Evolutionary conservation across 2,329 filamentous ascomycete genomes (phyloP).

Genomic region (Colletotrichum sp.): DNA sequence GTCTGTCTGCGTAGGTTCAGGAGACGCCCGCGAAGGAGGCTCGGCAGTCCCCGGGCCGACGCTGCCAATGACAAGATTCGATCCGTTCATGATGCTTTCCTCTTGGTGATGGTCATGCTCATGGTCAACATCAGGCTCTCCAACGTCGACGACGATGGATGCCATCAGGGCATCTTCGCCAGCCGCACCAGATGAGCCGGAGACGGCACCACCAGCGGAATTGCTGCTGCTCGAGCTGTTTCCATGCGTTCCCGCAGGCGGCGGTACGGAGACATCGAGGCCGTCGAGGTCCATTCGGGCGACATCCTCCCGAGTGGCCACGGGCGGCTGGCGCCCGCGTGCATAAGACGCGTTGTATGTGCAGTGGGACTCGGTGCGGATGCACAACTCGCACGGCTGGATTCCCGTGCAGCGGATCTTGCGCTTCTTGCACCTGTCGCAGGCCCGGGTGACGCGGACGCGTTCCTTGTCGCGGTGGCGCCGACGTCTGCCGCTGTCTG

Average conservation of each 20-base stretch:
- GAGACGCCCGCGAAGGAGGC: conserved; percentile 48
- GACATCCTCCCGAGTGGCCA: conserved; percentile 28
- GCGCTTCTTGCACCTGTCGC: conserved; percentile 54
- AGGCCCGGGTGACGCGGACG: conserved; percentile 49
- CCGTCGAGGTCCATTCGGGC: conserved; percentile 2
- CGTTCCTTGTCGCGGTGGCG: conserved; percentile 31
- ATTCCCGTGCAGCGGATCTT: conserved; percentile 38
- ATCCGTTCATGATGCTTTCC: conserved; percentile 1
- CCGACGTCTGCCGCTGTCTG: conserved; percentile 21
- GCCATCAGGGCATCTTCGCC: neutral
- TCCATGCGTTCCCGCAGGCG: neutral
- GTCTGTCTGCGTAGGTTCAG: conserved; percentile 33
- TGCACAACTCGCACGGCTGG: conserved; percentile 36
- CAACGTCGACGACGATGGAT: neutral
- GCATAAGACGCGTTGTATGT: conserved; percentile 56
- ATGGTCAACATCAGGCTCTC: neutral
- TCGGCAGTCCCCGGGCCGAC: conserved; percentile 33
- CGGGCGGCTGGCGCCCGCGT: conserved; percentile 46
- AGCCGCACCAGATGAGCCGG: neutral
- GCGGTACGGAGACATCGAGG: neutral
- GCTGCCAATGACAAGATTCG: neutral
- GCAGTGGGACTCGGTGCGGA: conserved; percentile 39
- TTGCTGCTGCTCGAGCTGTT: neutral
- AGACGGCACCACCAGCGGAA: neutral
- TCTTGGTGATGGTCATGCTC: neutral